Evolutionary conservation across 1,284 basidiomycete genomes (phyloP), one percentile per base, ranked within the genome.

Genomic region (Ustilago vetiveriae): DNA sequence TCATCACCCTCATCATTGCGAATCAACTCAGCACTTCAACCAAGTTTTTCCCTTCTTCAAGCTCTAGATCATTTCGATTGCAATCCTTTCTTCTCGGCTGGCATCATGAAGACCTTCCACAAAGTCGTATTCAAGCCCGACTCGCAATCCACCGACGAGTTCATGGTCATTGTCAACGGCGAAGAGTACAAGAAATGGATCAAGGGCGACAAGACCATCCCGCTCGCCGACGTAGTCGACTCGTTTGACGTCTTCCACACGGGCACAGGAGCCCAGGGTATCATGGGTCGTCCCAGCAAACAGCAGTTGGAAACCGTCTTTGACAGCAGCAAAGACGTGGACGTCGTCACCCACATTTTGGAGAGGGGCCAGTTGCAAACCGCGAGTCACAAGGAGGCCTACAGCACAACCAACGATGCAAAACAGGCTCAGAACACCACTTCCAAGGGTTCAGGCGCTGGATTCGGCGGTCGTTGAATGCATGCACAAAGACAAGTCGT

Each of bases 241-340:
- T 52, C 73, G 14, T 84, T 83, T 66, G 78, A 83, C 43, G 70
- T 83, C 57, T 83, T 83, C 76, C 75, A 79, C 73, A 76, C 82
- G 9, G 82, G 76, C 38, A 79, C 81, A 42, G 83, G 82, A 24
- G 70, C 77, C 16, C 83, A 84, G 64, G 83, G 83, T n/a, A 70
- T 83, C 58, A 68, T 83, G 51, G 74, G 75, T 37, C 68, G 80
- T 14, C 72, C 82, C n/a, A 76, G 72, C 21, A 83, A 83, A 69
- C 83, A 83, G 60, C 69, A 79, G 38, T 75, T 84, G 45, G 80
- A 83, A 37, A 71, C 68, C 22, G 68, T 81, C n/a, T 84, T 84
- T 46, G 75, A 66, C 10, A 71, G 77, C 5, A 45, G 52, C 53
- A 83, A 83, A 47, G 71, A 79, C 40, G 70, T 72, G 35, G 83